Conservation (phyloP, 1,284 basidiomycete species). For the Athelia sp. region DNA sequence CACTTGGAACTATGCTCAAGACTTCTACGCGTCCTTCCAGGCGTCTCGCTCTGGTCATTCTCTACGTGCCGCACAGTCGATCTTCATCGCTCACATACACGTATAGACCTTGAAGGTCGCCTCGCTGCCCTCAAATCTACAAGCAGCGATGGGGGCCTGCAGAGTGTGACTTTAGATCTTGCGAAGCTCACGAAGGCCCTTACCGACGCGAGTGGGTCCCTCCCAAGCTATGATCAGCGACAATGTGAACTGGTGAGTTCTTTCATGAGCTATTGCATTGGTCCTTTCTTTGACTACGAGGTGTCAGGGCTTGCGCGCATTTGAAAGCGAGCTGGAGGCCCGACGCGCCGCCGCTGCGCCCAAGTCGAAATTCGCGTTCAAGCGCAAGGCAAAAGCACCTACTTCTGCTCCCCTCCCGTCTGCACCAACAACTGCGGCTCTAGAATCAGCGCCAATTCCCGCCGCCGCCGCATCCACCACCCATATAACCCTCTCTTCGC, state of each 20-base stretch:
- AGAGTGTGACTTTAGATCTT: constrained; percentile 35
- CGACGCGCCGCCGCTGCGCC: constrained; percentile 39
- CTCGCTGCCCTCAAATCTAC: constrained; percentile 14
- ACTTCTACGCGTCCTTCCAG: too few relatives aligned
- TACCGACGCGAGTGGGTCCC: constrained; percentile 51
- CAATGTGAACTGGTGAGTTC: constrained; percentile 60
- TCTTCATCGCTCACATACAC: too few relatives aligned
- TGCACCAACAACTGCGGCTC: constrained; percentile 6
- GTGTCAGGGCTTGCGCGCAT: constrained; percentile 58
- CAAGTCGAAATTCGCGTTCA: constrained; percentile 70
- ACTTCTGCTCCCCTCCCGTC: constrained; percentile 12
- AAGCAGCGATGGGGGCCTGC: constrained; percentile 20
- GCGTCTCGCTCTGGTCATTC: too few relatives aligned
- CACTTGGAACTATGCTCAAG: too few relatives aligned
- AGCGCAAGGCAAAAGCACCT: constrained; percentile 39
- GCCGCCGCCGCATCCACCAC: constrained; percentile 17
- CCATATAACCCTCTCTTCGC: constrained; percentile 34
- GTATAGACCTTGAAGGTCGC: constrained; percentile 20
- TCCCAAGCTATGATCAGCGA: constrained; percentile 72
- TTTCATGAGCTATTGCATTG: too few relatives aligned
- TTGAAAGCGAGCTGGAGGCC: constrained; percentile 50
- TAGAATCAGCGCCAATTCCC: constrained; percentile 8
- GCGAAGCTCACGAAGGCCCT: constrained; percentile 55
- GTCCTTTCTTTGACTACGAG: too few relatives aligned
- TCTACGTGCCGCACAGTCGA: too few relatives aligned